These are phyloP conservation scores for Talaromyces sp. DNA, from an alignment of 2,329 filamentous ascomycete species.

Conservation along the genomic window DNA sequence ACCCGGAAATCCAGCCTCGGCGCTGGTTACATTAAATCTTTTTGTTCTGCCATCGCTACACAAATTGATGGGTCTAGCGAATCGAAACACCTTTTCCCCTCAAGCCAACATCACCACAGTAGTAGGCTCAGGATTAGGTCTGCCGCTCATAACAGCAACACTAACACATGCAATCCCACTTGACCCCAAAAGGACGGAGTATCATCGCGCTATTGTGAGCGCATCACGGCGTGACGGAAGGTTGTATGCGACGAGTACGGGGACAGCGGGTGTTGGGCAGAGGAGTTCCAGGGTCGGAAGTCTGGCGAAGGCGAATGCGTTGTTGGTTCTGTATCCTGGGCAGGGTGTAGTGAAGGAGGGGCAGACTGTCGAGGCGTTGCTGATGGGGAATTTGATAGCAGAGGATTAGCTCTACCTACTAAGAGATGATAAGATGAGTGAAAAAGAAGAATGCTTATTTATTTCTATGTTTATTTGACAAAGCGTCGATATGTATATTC, in stretches of 20 bases:
- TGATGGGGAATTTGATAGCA: constrained; percentile 62
- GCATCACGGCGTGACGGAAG: constrained; percentile 61
- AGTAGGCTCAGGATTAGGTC: constrained; percentile 50
- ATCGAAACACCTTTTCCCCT: not conserved
- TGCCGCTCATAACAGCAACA: constrained; percentile 68
- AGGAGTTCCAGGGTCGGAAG: constrained; percentile 87
- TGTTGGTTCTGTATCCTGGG: constrained; percentile 60
- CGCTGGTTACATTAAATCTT: constrained; percentile 87
- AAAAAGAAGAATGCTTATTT: not conserved
- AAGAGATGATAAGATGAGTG: not conserved
- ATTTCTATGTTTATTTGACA: not conserved
- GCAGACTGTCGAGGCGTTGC: constrained; percentile 67
- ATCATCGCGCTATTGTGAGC: constrained; percentile 76
- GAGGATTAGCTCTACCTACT: constrained; percentile 14
- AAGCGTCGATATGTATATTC: not conserved
- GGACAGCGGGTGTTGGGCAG: constrained; percentile 60
- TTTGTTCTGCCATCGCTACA: constrained; percentile 89
- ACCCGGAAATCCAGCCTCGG: constrained; percentile 90
- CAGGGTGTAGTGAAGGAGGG: constrained; percentile 64
- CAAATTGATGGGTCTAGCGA: constrained; percentile 63
- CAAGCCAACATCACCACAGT: not conserved
- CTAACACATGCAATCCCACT: constrained; percentile 69
- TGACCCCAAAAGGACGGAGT: constrained; percentile 77
- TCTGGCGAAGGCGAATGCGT: constrained; percentile 79
- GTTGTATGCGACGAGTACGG: constrained; percentile 76